Evolutionary conservation across 352 stramenopile genomes (phyloP), one percentile per base, ranked within the genome.

Genomic region (Phytophthora quininea): DNA sequence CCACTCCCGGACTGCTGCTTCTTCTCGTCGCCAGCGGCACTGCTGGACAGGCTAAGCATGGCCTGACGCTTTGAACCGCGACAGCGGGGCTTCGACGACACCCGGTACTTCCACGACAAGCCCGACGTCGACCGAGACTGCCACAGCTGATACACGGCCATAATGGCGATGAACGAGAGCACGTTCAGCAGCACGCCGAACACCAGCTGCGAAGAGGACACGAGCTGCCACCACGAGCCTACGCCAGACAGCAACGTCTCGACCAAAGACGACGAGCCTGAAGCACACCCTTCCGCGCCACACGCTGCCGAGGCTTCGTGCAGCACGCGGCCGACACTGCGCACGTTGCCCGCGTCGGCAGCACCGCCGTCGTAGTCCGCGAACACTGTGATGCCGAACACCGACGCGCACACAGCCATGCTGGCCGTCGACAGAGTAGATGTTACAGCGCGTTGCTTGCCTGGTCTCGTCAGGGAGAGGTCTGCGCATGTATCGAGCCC

Each of bases 311-410:
- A 69, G 5, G 86, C 72, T 56, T 85, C 86, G 56, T 92, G 84
- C 1, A 92, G 70, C 49, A 92, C 77, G 35, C 84, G 84, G 0
- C 82, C 82, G 8, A 82, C 68, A 3, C 82, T 68, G 31, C 84
- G 82, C 32, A 92, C 77, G 54, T 86, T 75, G 48, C 67, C 59
- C 24, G 75, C 66, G 29, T 77, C 54, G 5, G 69, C 60, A 0
- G 54, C 72, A 33, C 49, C 75, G 50, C 71, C 71, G 4, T 91
- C 80, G 53, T 76, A 79, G 61, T 92, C 81, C 0, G 83, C 75
- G 35, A 92, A 74, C 58, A 93, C 59, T 24, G 84, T 92, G 58
- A 93, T 79, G n/a, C 84, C 81, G 71, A 95, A 93, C 61, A 93
- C 76, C 1, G 86, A 93, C 24, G 82, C 82, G 37, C 82, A 92